Percentiles rank a stretch among this genome's conserved stretches.
These are phyloP conservation scores for Diutina siamensis DNA, from an alignment of 1,139 yeast species.

Conservation along the genomic window DNA sequence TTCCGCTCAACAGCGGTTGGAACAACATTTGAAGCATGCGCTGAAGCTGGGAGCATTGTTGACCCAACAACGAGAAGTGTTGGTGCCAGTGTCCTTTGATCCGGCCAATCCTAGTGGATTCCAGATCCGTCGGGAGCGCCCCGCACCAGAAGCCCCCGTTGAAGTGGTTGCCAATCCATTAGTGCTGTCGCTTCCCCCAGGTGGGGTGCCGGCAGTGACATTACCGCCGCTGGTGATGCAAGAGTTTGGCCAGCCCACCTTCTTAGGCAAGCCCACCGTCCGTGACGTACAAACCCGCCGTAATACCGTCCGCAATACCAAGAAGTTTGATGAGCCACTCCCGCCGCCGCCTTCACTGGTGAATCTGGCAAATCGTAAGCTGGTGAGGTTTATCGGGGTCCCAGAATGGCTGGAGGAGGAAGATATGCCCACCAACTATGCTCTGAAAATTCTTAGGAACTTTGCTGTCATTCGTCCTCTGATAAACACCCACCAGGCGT, in stretches of 20 bases:
- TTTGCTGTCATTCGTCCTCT: conserved; percentile 20
- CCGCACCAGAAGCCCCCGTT: not conserved
- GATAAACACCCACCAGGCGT: conserved; percentile 7
- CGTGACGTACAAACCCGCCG: conserved; percentile 3
- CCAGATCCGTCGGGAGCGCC: not conserved
- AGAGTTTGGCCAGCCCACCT: not conserved
- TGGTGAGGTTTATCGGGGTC: conserved; percentile 43
- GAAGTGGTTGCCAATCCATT: not conserved
- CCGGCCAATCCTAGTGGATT: conserved; percentile 27
- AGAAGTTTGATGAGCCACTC: not conserved
- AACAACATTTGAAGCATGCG: conserved; percentile 29
- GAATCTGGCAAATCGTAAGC: conserved; percentile 17
- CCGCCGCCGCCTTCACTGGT: conserved; percentile 6
- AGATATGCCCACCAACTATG: conserved; percentile 42
- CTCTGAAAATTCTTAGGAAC: conserved; percentile 35
- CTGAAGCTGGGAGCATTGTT: conserved; percentile 27
- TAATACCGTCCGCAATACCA: conserved; percentile 1
- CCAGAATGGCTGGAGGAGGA: conserved; percentile 41
- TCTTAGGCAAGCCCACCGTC: conserved; percentile 1
- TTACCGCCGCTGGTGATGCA: conserved; percentile 1
- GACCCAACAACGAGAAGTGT: conserved; percentile 28
- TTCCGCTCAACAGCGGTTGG: conserved; percentile 31
- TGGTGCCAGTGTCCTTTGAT: conserved; percentile 29
- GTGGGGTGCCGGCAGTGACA: not conserved
- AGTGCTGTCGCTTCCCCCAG: not conserved